Evolutionary conservation across 2,329 filamentous ascomycete species (phyloP).

Genomic region (Macroventuria anomochaeta): DNA sequence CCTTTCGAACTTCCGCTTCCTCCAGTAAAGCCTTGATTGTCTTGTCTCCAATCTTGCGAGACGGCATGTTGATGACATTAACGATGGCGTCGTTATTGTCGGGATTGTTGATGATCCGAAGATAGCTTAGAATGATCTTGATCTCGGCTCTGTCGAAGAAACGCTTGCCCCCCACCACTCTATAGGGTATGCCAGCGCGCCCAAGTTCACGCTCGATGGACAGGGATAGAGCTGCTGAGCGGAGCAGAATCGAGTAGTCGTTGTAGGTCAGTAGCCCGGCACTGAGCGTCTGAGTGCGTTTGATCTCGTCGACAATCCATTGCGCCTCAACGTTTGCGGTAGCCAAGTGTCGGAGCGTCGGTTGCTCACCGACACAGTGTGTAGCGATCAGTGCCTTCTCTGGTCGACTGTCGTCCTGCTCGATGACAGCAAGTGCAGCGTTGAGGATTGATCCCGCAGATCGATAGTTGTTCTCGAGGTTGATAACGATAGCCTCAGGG

Average conservation of each 20-base stretch:
- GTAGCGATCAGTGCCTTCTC: constrained; percentile 80
- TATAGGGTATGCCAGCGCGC: constrained; percentile 82
- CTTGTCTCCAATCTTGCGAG: constrained; percentile 78
- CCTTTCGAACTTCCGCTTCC: constrained; percentile 73
- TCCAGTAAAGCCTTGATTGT: constrained; percentile 77
- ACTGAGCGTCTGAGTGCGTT: constrained; percentile 71
- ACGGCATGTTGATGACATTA: constrained; percentile 83
- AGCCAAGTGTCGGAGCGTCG: constrained; percentile 78
- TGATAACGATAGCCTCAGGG: constrained; percentile 78
- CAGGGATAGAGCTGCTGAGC: constrained; percentile 81
- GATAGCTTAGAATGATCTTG: constrained; percentile 85
- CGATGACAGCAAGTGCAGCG: constrained; percentile 82
- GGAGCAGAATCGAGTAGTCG: constrained; percentile 86
- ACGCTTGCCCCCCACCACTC: constrained; percentile 87
- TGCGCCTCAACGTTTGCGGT: constrained; percentile 75
- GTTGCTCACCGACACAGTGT: constrained; percentile 78
- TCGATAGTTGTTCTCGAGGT: constrained; percentile 92
- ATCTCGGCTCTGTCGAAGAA: constrained; percentile 94
- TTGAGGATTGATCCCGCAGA: constrained; percentile 85
- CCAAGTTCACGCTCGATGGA: constrained; percentile 85
- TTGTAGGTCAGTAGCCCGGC: constrained; percentile 74
- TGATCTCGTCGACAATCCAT: constrained; percentile 88
- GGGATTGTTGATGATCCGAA: constrained; percentile 83
- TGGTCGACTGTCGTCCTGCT: constrained; percentile 83
- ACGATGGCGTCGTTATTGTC: constrained; percentile 86